phyloP scores from a whole-genome alignment of 768 basidiomycete genomes.

The Rhizopogon sp. region DNA sequence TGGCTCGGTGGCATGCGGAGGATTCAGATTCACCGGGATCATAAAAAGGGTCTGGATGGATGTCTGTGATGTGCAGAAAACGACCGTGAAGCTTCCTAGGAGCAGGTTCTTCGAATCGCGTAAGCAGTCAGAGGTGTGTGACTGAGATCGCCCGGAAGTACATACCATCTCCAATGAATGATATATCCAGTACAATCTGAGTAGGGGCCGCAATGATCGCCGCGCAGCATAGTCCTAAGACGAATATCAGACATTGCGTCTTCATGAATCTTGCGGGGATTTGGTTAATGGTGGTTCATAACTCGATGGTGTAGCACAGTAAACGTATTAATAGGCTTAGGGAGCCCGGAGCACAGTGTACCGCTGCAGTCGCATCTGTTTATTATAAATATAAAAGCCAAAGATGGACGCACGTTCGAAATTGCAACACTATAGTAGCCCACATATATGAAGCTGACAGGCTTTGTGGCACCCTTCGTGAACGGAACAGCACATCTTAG shows the following conservation, averaged over 20 bases:
- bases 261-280: neutral
- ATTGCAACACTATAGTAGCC: neutral
- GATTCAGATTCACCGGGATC: slow-evolving; percentile 39
- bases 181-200: slow-evolving; percentile 36
- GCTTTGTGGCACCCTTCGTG: neutral
- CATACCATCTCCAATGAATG: neutral
- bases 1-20: slow-evolving; percentile 60
- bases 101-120: slow-evolving; percentile 25
- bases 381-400: neutral
- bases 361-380: neutral
- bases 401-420: neutral
- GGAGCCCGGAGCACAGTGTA: neutral
- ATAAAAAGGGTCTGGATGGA: slow-evolving; percentile 78
- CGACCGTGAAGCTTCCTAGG: slow-evolving; percentile 52
- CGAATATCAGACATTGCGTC: neutral
- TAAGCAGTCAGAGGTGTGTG: neutral
- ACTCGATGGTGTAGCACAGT: neutral
- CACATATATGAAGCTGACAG: too few relatives aligned
- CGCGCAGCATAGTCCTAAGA: neutral
- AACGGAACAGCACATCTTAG: neutral
- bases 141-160: neutral
- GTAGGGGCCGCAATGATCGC: slow-evolving; percentile 28
- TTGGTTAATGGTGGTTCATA: neutral
- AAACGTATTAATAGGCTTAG: slow-evolving; percentile 1
- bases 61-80: slow-evolving; percentile 79